Evolutionary conservation across 2,329 filamentous ascomycete species (phyloP), one percentile per base, ranked within the genome.

Genomic region (Colletotrichum sp.): DNA sequence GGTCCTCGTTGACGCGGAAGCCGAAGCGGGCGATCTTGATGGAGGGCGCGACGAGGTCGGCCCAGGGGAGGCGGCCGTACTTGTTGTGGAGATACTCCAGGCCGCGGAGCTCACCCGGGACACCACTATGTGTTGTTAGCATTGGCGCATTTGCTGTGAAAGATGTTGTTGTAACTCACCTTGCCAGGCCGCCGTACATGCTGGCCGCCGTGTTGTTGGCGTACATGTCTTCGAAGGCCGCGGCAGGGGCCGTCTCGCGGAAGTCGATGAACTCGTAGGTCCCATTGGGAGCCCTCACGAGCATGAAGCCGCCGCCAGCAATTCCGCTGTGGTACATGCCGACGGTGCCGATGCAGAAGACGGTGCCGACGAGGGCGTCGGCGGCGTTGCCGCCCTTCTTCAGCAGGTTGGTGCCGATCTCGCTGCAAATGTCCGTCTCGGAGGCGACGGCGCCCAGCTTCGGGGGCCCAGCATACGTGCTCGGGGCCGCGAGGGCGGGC

Each of bases 181-280:
- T 90, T 39, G 95, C 94, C 30, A 96, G 85, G 8, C 95, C 95
- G 2, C 94, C 93, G 52, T 87, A 89, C 5, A 95, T 85, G 66
- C 93, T 95, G 4, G 89, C 89, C 6, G 89, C 85, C 0, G 88
- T 90, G 78, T 96, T 91, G 76, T 93, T 91, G 69, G 91, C 91
- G 84, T 93, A 98, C 96, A 98, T 98, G 79, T 95, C 90, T 83
- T 96, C 88, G 77, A 90, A 94, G 0, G 95, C 93, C 2, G 95
- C 94, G 0, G 93, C 94, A 1, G 96, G 95, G 0, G 96, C 96
- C 0, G 92, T 95, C 84, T 98, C 96, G 18, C 96, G 90, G 83
- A 97, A 98, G 82, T 98, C 95, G 78, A 98, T 92, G 78, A 92
- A 94, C 80, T 98, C 95, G 81, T 95, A 96, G 10, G 86, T 85